These are phyloP conservation scores for Karstenula rhodostoma DNA, from an alignment of 2,329 filamentous ascomycete species.

Conservation along the genomic window DNA sequence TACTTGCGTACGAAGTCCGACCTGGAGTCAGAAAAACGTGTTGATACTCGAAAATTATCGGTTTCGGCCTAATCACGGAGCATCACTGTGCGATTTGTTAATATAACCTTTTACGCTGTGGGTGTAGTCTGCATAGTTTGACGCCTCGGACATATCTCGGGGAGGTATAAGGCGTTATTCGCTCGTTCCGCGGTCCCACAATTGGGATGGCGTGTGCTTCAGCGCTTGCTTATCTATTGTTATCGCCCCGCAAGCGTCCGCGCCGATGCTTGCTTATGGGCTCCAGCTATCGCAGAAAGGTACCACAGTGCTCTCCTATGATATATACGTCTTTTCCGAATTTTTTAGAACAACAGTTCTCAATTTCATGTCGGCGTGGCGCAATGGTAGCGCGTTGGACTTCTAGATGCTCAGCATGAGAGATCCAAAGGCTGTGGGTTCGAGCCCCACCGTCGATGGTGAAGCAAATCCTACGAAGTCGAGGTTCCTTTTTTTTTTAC, in stretches of 20 bases:
- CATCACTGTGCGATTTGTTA: too few species aligned
- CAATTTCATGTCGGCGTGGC: not conserved
- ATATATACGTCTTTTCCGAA: too few species aligned
- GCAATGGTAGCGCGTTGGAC: conserved; percentile 20
- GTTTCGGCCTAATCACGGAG: too few species aligned
- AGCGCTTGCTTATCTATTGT: not conserved
- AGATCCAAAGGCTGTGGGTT: conserved; percentile 27
- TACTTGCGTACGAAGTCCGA: too few species aligned
- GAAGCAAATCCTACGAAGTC: too few species aligned
- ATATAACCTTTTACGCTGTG: too few species aligned
- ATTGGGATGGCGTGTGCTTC: not conserved
- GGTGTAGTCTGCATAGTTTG: not conserved
- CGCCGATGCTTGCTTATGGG: not conserved
- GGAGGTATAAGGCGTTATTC: not conserved
- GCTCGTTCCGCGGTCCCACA: not conserved
- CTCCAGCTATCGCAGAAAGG: not conserved
- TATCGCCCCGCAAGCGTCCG: not conserved
- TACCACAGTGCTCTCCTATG: not conserved
- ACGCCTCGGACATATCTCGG: not conserved
- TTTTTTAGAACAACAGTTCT: too few species aligned
- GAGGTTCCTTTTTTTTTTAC: too few species aligned
- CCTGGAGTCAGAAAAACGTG: too few species aligned
- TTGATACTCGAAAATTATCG: too few species aligned
- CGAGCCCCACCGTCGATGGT: conserved; percentile 23
- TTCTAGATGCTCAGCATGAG: conserved; percentile 11